Conservation (phyloP, 768 basidiomycete genomes). For the Hirschioporus abietinus region DNA sequence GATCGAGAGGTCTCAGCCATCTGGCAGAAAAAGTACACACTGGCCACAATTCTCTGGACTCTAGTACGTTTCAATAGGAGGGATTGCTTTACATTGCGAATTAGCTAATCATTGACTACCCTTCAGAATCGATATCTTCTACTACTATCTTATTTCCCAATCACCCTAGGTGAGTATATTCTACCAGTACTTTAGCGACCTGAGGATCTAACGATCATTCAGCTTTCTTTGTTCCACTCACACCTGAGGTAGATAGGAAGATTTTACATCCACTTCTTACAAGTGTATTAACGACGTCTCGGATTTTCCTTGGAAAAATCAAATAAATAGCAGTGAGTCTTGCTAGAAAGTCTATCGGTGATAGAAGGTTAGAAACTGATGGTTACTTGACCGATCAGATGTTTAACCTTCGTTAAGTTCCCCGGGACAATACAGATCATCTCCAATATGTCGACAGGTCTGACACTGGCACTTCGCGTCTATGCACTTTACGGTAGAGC, state of each 20-base stretch:
- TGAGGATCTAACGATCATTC: background rate
- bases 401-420: background rate
- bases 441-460: background rate
- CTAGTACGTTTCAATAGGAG: background rate
- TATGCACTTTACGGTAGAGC: background rate
- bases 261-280: background rate
- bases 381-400: background rate
- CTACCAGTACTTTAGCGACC: background rate
- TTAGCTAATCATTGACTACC: background rate
- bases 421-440: background rate
- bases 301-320: background rate
- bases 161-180: background rate
- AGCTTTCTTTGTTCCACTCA: background rate
- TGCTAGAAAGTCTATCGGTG: background rate
- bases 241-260: background rate
- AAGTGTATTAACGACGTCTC: background rate
- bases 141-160: background rate
- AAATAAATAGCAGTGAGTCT: background rate
- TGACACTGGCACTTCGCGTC: background rate
- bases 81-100: background rate
- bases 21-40: background rate
- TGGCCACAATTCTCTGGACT: background rate
- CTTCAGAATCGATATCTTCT: background rate
- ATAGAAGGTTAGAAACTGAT: background rate
- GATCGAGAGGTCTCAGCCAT: background rate